Evolutionary conservation across 2,329 filamentous ascomycete species (phyloP).

Genomic region (Laburnicola sp.): DNA sequence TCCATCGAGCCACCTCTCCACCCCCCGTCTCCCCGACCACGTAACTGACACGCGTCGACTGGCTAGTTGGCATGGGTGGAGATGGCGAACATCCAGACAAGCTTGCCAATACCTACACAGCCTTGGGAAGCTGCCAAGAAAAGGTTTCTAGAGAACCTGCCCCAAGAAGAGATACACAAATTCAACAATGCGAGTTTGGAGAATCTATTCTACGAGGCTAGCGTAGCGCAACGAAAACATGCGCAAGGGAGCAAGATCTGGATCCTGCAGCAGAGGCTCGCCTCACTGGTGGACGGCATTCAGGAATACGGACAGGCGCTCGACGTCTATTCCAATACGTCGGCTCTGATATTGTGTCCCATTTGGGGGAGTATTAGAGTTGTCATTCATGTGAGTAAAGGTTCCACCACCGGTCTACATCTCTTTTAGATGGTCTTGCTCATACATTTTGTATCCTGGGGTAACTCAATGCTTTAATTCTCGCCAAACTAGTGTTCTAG

Average conservation of each 20-base stretch:
- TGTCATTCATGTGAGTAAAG: slow-evolving; percentile 20
- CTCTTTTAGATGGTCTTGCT: not conserved
- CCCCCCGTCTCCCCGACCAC: no score
- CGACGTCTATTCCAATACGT: slow-evolving; percentile 25
- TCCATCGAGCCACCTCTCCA: no score
- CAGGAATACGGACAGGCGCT: slow-evolving; percentile 25
- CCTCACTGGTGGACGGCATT: slow-evolving; percentile 19
- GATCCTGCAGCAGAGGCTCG: slow-evolving; percentile 18
- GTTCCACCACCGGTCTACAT: no score
- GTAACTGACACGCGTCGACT: no score
- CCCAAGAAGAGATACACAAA: slow-evolving; percentile 6
- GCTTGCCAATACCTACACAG: no score
- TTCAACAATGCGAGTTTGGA: slow-evolving; percentile 25
- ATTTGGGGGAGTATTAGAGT: slow-evolving; percentile 28
- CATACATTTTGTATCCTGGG: not conserved
- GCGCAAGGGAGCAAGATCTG: slow-evolving; percentile 16
- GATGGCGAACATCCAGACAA: no score
- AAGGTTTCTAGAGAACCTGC: slow-evolving; percentile 20
- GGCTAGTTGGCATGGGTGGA: no score
- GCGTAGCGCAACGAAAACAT: slow-evolving; percentile 21
- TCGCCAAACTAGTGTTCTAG: not conserved
- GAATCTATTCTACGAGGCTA: slow-evolving; percentile 28
- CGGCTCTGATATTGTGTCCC: slow-evolving; percentile 19
- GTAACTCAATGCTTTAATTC: no score
- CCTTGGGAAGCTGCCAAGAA: slow-evolving; percentile 26